Base-by-base conservation (phyloP, 139 green algal genomes). In the Picochlorum sp. region DNA sequence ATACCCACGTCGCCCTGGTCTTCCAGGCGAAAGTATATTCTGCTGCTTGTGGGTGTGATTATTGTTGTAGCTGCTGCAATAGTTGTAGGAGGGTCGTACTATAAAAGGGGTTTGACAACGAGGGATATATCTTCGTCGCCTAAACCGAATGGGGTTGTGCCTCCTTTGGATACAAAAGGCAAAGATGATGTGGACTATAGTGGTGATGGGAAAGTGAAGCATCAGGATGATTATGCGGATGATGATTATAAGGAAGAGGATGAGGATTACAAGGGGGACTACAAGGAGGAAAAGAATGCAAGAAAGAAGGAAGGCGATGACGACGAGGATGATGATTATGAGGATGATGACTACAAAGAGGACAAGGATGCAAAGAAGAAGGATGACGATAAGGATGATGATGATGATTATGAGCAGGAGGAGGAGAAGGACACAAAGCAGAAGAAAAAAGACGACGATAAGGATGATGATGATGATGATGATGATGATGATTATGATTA, bases 21-120 rank as follows among this genome's bases (percentile, higher is more conserved):
- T 16, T 53, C 44, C 22, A 18, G 55, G 20, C 39, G 39, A 49
- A 64, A 57, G 35, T 49, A 65, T 13, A 59, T 64, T 44, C 10
- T 47, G 14, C 25, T 59, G 22, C 12, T 50, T 30, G 13, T 40
- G 0, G 55, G 41, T 7, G 56, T 41, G 1, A 44, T 64, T 37
- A 4, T 26, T 4, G 1, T 66, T 20, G 30, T 70, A 16, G 59
- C 60, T 43, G 31, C 13, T 12, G 14, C 53, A 12, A 55, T 25
- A n/a, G 49, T 64, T 35, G 16, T 65, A 33, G 53, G 25, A n/a
- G 24, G 61, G 24, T 52, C 61, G 4, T 26, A 55, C 28, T 55
- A 62, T 25, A n/a, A 20, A 13, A 31, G 4, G 7, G 44, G 16
- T 25, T n/a, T 22, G 3, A 59, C 52, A 51, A 59, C 52, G 6